phyloP scores from a whole-genome alignment of 306 rosid species.

The Ochetophila trinervis region DNA sequence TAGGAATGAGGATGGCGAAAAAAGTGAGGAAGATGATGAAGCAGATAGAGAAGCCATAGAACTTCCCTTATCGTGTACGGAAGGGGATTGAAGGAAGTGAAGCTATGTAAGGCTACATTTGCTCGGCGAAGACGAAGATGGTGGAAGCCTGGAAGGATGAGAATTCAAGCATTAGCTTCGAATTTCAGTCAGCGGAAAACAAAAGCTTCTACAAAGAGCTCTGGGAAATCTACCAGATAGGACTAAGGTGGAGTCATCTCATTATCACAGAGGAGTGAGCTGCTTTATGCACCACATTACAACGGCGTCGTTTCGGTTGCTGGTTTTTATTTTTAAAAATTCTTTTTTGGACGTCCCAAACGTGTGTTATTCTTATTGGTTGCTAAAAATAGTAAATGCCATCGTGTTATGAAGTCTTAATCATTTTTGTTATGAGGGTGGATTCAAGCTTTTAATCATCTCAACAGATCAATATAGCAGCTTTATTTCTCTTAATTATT shows the following conservation, averaged over 20 bases:
- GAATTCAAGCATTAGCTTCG: background rate
- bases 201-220: background rate
- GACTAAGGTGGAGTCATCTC: background rate
- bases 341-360: no score
- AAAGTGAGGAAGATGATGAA: constrained; percentile 21
- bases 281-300: no score
- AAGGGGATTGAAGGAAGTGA: background rate
- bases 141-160: background rate
- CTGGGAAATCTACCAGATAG: background rate
- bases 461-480: no score
- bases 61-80: background rate
- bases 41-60: constrained; percentile 56
- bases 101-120: constrained; percentile 20
- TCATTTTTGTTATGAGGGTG: no score
- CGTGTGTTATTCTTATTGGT: no score
- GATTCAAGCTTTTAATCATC: no score
- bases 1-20: constrained; percentile 27
- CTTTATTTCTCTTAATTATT: no score
- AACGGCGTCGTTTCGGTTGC: background rate
- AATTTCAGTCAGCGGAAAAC: background rate
- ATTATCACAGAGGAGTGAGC: no score
- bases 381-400: no score
- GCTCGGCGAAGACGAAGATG: background rate
- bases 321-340: no score
- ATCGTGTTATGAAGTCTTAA: no score